Conservation (phyloP, 371 early-diverging fungal genomes). For the Mortierella sp. region DNA sequence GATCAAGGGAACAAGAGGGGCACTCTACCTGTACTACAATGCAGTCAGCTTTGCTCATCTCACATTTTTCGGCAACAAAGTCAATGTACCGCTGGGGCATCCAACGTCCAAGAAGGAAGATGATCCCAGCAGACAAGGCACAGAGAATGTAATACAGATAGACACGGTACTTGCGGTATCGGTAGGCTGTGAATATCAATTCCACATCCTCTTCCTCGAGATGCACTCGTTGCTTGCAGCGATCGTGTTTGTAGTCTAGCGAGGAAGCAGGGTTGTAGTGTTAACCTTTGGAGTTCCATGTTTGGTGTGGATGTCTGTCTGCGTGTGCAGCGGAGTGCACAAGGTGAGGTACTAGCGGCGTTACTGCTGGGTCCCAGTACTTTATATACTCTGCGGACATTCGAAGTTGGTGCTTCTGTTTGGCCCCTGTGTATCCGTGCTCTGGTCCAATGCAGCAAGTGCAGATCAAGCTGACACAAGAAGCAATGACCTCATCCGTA, state of each 20-base stretch:
- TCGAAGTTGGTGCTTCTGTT: too few species aligned
- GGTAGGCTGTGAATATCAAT: conserved; percentile 77
- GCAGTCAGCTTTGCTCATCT: conserved; percentile 76
- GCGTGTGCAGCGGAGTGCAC: not conserved
- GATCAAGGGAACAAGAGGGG: not conserved
- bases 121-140: conserved; percentile 74
- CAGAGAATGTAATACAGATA: conserved; percentile 71
- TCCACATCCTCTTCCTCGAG: conserved; percentile 58
- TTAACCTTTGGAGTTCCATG: too few species aligned
- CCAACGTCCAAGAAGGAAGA: conserved; percentile 87
- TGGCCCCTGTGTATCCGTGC: not conserved
- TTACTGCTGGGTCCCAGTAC: too few species aligned
- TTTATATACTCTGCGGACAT: too few species aligned
- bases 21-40: conserved; percentile 58
- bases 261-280: not conserved
- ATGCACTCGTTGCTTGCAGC: conserved; percentile 39
- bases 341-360: too few species aligned
- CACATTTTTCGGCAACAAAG: conserved; percentile 68
- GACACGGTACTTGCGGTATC: conserved; percentile 55
- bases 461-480: not conserved
- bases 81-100: conserved; percentile 78
- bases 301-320: too few species aligned
- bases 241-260: conserved; percentile 32
- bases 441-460: not conserved
- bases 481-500: conserved; percentile 10